Evolutionary conservation across 495 filamentous ascomycete genomes (phyloP).

Genomic region (Daldinia loculata): DNA sequence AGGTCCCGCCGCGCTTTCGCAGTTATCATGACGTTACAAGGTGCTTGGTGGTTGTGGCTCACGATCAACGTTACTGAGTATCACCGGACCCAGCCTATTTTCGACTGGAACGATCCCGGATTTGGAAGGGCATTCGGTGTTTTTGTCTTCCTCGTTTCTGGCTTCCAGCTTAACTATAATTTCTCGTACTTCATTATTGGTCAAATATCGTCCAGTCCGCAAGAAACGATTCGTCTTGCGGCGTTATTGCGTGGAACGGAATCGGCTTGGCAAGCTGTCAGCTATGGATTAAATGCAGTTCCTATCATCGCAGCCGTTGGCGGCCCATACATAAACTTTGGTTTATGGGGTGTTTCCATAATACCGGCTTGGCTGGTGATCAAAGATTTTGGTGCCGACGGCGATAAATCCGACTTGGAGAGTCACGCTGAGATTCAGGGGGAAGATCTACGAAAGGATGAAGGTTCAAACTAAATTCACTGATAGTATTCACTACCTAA

Average conservation of each 20-base stretch:
- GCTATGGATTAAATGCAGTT: slow-evolving; percentile 66
- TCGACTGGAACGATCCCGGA: slow-evolving; percentile 64
- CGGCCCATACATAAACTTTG: slow-evolving; percentile 69
- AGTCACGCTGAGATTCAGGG: slow-evolving; percentile 8
- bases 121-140: slow-evolving; percentile 67
- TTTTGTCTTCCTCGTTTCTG: slow-evolving; percentile 65
- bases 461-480: background rate
- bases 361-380: slow-evolving; percentile 68
- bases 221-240: slow-evolving; percentile 68
- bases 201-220: slow-evolving; percentile 63
- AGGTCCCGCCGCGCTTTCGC: slow-evolving; percentile 53
- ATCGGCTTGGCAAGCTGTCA: slow-evolving; percentile 68
- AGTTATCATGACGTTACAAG: slow-evolving; percentile 61
- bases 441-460: slow-evolving; percentile 8
- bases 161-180: slow-evolving; percentile 72
- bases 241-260: slow-evolving; percentile 69
- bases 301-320: slow-evolving; percentile 67
- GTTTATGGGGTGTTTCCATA: slow-evolving; percentile 65
- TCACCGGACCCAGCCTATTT: slow-evolving; percentile 57
- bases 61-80: slow-evolving; percentile 65
- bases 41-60: slow-evolving; percentile 70
- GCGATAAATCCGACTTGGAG: slow-evolving; percentile 18
- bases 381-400: slow-evolving; percentile 55
- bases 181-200: slow-evolving; percentile 71
- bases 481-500: background rate